Percentiles rank a stretch among this genome's conserved stretches.
Conservation (phyloP, 2,329 filamentous ascomycete genomes). For the Davidsoniella eucalypti region DNA sequence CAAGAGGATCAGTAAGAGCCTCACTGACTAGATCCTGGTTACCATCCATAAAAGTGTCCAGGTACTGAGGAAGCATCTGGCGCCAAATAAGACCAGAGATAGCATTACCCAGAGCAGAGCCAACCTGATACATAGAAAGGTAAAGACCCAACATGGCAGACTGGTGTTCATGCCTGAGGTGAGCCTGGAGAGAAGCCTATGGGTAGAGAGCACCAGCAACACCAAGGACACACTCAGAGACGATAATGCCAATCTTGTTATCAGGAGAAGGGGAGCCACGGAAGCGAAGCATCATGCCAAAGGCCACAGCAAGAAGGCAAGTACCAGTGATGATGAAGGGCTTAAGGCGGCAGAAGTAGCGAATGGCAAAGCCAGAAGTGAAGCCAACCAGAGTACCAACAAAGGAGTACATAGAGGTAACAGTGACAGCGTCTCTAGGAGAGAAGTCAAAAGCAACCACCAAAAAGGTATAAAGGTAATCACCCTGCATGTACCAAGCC, state of each 20-base stretch:
- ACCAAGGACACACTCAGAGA: constrained; percentile 39
- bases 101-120: constrained; percentile 41
- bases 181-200: constrained; percentile 13
- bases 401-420: constrained; percentile 41
- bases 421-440: constrained; percentile 39
- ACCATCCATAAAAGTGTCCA: constrained; percentile 9
- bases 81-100: constrained; percentile 47
- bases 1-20: constrained; percentile 23
- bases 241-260: constrained; percentile 18
- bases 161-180: too few species aligned
- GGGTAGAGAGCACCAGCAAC: constrained; percentile 47
- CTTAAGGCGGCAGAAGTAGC: constrained; percentile 46
- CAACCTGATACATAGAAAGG: constrained; percentile 15
- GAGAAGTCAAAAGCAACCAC: constrained; percentile 44
- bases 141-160: too few species aligned
- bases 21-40: constrained; percentile 22
- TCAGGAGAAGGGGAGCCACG: constrained; percentile 31
- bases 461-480: constrained; percentile 47
- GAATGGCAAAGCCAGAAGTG: too few species aligned
- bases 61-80: constrained; percentile 30
- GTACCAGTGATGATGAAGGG: constrained; percentile 46
- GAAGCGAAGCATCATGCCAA: constrained; percentile 45
- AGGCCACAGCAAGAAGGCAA: constrained; percentile 47
- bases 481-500: constrained; percentile 46
- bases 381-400: constrained; percentile 40